phyloP scores from a whole-genome alignment of 1,284 basidiomycete genomes.

The Pseudozyma pruni region DNA sequence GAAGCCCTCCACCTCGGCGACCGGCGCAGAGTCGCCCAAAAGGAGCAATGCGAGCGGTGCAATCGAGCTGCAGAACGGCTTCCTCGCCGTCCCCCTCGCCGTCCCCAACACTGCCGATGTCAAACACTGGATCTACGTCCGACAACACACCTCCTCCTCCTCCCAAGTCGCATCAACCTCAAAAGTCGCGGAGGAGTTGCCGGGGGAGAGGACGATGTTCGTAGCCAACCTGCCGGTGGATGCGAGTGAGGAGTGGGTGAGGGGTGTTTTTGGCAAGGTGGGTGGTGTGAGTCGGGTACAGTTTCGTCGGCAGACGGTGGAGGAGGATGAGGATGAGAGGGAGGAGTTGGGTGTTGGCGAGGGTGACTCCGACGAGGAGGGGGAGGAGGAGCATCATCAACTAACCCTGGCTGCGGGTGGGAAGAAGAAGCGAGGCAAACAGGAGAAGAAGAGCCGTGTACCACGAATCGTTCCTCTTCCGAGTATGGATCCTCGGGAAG shows the following conservation, averaged over 20 bases:
- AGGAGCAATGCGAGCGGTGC: not conserved
- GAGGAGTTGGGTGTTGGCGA: constrained; percentile 30
- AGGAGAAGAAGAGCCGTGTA: constrained; percentile 15
- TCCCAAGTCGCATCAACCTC: constrained; percentile 9
- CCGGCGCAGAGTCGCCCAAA: not conserved
- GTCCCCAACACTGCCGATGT: constrained; percentile 2
- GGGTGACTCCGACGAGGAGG: constrained; percentile 16
- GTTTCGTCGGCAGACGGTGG: constrained; percentile 23
- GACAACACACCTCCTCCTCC: constrained; percentile 13
- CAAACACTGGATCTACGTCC: constrained; percentile 38
- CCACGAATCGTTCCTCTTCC: constrained; percentile 44
- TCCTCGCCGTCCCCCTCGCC: constrained; percentile 30
- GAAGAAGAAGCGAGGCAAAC: constrained; percentile 15
- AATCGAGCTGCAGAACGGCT: constrained; percentile 24
- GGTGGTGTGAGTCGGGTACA: constrained; percentile 51
- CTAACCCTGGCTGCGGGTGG: not conserved
- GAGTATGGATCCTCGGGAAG: constrained; percentile 30
- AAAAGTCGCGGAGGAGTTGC: constrained; percentile 16
- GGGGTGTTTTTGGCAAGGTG: constrained; percentile 54
- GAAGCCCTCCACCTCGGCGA: not conserved
- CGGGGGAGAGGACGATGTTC: constrained; percentile 58
- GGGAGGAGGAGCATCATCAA: constrained; percentile 17
- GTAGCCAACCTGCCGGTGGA: constrained; percentile 63
- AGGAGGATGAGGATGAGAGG: constrained; percentile 42
- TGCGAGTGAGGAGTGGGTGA: constrained; percentile 51